Percentiles rank a stretch among this genome's conserved stretches.
Evolutionary conservation across 2,329 filamentous ascomycete species (phyloP).

Genomic region (Penicillium griseofulvum): DNA sequence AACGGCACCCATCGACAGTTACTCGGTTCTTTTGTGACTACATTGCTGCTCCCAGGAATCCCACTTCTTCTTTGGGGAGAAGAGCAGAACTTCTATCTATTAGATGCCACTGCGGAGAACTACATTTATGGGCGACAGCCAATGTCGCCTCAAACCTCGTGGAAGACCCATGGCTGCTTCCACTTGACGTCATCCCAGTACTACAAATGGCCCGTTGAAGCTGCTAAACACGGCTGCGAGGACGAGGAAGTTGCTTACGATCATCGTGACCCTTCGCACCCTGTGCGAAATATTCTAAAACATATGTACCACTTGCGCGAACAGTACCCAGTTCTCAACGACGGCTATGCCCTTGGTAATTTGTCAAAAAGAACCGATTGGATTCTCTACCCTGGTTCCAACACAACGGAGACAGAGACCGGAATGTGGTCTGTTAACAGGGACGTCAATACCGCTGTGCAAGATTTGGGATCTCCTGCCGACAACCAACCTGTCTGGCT

Average conservation of each 20-base stretch:
- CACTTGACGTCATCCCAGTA: slow-evolving; percentile 56
- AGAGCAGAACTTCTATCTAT: slow-evolving; percentile 62
- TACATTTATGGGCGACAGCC: slow-evolving; percentile 64
- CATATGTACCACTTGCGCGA: slow-evolving; percentile 60
- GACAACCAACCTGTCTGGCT: slow-evolving; percentile 48
- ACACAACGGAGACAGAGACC: slow-evolving; percentile 53
- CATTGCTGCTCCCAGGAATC: slow-evolving; percentile 59
- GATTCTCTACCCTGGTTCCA: slow-evolving; percentile 53
- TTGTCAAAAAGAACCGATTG: slow-evolving; percentile 56
- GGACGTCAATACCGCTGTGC: slow-evolving; percentile 47
- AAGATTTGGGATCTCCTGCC: slow-evolving; percentile 46
- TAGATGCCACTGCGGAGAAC: slow-evolving; percentile 63
- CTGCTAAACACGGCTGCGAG: slow-evolving; percentile 53
- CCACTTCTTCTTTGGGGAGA: slow-evolving; percentile 62
- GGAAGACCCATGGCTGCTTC: slow-evolving; percentile 65
- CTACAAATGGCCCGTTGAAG: slow-evolving; percentile 56
- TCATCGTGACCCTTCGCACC: slow-evolving; percentile 61
- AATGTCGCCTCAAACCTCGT: slow-evolving; percentile 60
- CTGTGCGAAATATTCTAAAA: slow-evolving; percentile 60
- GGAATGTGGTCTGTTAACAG: slow-evolving; percentile 61
- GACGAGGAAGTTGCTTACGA: slow-evolving; percentile 58
- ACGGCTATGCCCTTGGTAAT: slow-evolving; percentile 55
- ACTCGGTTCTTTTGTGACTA: slow-evolving; percentile 58
- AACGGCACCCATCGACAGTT: slow-evolving; percentile 57
- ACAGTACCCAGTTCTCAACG: slow-evolving; percentile 58